A percentile compares a stretch with the other conserved stretches of the same genome.
Conservation (phyloP, 257 asterid genomes). For the Cruciata laevipes region DNA sequence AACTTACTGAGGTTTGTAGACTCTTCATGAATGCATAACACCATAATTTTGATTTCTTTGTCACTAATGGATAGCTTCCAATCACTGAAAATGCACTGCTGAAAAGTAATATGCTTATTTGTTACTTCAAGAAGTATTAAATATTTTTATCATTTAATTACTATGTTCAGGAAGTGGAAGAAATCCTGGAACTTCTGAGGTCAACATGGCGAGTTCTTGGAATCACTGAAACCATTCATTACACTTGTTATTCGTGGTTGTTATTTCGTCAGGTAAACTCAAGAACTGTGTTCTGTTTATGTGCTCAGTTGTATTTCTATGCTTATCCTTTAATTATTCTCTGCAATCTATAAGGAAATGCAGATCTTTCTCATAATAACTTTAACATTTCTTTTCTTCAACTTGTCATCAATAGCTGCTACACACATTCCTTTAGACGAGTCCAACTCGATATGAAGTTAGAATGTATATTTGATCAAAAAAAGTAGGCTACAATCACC, state of each 20-base stretch:
- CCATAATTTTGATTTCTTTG: no score
- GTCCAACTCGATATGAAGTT: not conserved
- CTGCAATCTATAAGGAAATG: not conserved
- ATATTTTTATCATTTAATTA: not conserved
- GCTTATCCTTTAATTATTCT: not conserved
- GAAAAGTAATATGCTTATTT: not conserved
- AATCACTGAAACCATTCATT: slow-evolving; percentile 87
- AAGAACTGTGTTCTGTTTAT: not conserved
- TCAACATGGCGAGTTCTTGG: slow-evolving; percentile 93
- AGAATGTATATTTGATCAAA: not conserved
- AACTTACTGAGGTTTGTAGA: slow-evolving; percentile 89
- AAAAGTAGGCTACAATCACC: not conserved
- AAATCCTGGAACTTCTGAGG: slow-evolving; percentile 94
- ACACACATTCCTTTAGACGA: not conserved
- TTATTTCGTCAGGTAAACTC: slow-evolving; percentile 77
- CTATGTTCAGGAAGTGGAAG: slow-evolving; percentile 85
- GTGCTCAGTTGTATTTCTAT: not conserved
- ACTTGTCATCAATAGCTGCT: not conserved
- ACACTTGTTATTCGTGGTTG: slow-evolving; percentile 93
- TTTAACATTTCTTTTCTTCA: not conserved
- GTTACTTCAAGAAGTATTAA: not conserved
- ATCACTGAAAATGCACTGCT: not conserved
- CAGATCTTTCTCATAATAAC: not conserved
- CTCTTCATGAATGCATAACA: not conserved
- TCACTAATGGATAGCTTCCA: not conserved